Evolutionary conservation across 495 filamentous ascomycete genomes (phyloP), one percentile per base, ranked within the genome.

Genomic region (Cryomyces antarcticus): DNA sequence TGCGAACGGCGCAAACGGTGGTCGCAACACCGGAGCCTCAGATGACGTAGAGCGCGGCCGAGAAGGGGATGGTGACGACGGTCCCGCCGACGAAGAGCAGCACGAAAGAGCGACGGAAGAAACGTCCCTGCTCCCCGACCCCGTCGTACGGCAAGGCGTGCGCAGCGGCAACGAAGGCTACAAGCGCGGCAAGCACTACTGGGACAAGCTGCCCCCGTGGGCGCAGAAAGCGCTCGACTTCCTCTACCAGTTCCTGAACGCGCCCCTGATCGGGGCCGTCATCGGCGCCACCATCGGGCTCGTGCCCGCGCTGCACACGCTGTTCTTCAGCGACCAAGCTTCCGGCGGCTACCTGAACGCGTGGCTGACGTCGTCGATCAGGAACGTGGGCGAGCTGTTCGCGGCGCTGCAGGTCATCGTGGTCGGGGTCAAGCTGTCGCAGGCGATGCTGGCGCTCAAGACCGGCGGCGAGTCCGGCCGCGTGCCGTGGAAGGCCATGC

Each of bases 321-420:
- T 71, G 5, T 84, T 87, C 54, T 86, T 88, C 61, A 68, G 62
- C 42, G 52, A 62, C 4, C 63, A 66, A 17, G 49, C 71, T 10
- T 58, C 81, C n/a, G 82, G 80, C 1, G 79, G 82, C 2, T 73
- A 75, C 34, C 70, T 80, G 45, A 73, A 67, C 31, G 76, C 77
- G 2, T 86, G 79, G 80, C 58, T 86, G 43, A 83, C 79, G 2
- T 62, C 65, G 0, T 72, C 72, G 11, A 50, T 85, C 30, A 62
- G 69, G 48, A 80, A 78, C 44, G 63, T 84, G 11, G 79, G 82
- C 0, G 64, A 67, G 0, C 60, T 86, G 4, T 88, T 88, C 52
- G 73, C 81, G 1, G 67, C 72, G 0, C 57, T 84, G 24, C 81
- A 82, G 46, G 71, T 84, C 27, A 68, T 85, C 27, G 67, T 82